Percentiles rank a stretch among this genome's conserved stretches.
These are phyloP conservation scores for Rhododendron vialii DNA, from an alignment of 148 eudicot species.

Conservation along the genomic window DNA sequence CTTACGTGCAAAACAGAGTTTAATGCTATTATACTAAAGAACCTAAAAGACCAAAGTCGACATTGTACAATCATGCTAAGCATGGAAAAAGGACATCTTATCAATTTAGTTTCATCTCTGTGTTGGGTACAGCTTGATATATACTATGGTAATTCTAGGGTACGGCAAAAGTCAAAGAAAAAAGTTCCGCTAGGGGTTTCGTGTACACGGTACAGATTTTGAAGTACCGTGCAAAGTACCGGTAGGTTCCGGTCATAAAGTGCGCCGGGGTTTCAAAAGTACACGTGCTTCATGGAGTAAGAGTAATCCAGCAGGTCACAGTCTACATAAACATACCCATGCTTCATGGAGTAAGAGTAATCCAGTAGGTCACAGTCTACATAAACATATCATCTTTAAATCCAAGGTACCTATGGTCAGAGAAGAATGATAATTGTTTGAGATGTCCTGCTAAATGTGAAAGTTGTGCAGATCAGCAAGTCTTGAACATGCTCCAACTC, in stretches of 20 bases:
- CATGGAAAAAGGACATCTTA: background rate
- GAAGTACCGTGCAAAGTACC: background rate
- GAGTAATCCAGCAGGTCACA: background rate
- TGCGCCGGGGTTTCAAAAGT: background rate
- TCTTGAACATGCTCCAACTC: background rate
- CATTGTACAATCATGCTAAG: background rate
- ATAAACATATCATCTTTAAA: background rate
- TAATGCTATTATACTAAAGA: too few relatives aligned
- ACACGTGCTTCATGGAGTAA: background rate
- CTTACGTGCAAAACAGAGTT: too few relatives aligned
- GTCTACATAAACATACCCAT: background rate
- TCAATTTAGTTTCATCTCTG: background rate
- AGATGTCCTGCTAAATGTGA: background rate
- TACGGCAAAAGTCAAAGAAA: background rate
- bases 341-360: background rate
- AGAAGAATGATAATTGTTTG: background rate
- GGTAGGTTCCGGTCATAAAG: too few relatives aligned
- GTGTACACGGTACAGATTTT: background rate
- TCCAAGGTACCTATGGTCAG: background rate
- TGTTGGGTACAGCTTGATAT: background rate
- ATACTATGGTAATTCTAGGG: background rate
- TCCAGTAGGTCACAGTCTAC: background rate
- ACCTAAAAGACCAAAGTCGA: background rate
- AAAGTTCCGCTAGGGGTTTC: background rate
- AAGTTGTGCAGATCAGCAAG: background rate